A percentile compares a stretch with the other conserved stretches of the same genome.
Conservation (phyloP, 805 yeast genomes). For the Clavispora carvajalis region DNA sequence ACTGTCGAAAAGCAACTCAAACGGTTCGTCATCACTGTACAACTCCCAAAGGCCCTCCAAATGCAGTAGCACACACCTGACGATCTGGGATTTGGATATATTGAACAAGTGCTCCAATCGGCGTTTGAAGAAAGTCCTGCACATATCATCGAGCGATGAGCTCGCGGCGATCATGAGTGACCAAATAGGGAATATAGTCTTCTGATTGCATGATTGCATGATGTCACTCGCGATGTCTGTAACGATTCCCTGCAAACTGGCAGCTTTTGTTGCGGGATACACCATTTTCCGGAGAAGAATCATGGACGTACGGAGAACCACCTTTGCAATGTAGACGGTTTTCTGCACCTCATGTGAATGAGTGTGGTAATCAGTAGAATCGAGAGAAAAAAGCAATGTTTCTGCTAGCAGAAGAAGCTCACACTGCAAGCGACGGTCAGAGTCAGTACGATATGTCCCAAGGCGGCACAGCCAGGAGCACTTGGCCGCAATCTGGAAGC, state of each 20-base stretch:
- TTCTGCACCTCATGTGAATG: not conserved
- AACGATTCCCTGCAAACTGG: constrained; percentile 3
- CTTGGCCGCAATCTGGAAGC: constrained; percentile 14
- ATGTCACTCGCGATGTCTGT: constrained; percentile 7
- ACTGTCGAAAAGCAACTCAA: constrained; percentile 11
- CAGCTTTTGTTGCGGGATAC: not conserved
- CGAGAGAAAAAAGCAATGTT: constrained; percentile 4
- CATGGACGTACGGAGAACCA: constrained; percentile 7
- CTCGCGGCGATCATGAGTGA: constrained; percentile 13
- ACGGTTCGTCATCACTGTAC: constrained; percentile 11
- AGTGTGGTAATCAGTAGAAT: not conserved
- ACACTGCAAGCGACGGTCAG: constrained; percentile 1
- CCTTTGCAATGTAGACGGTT: constrained; percentile 9
- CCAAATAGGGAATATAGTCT: constrained; percentile 13
- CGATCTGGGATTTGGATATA: constrained; percentile 7
- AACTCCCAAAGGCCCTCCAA: constrained; percentile 12
- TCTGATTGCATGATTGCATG: constrained; percentile 3
- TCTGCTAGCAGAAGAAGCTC: constrained; percentile 7
- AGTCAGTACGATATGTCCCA: constrained; percentile 4
- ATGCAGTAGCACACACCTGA: constrained; percentile 6
- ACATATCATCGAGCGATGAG: constrained; percentile 2
- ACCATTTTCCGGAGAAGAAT: constrained; percentile 9
- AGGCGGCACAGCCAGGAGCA: constrained; percentile 16
- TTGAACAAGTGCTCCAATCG: constrained; percentile 2
- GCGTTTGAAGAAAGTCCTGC: constrained; percentile 6